Base-by-base conservation (phyloP, 2,329 filamentous ascomycete species). In the Calonectria pseudoturangicola region DNA sequence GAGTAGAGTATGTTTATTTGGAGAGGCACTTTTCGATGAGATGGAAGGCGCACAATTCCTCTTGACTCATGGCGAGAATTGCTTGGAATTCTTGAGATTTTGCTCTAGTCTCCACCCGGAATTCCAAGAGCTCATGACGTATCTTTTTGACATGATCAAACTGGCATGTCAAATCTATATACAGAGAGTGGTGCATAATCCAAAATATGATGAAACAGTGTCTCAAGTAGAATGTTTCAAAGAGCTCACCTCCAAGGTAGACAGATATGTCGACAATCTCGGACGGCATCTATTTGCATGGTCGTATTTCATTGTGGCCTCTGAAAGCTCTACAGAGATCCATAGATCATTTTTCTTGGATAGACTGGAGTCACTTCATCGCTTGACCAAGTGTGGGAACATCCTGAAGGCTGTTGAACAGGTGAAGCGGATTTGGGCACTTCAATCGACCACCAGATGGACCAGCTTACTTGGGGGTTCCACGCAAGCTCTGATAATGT, bases 281-380 rank as follows among this genome's bases (percentile, higher is more conserved):
- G 70, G 70, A 7, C 65, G 41, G 12, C 70, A 72, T 58, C 56
- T 72, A 1, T 58, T 72, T 27, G 66, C 65, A 25, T 72, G 70
- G 70, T 54, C 70, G 13, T 72, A 68, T 58, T 72, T 72, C 36
- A 66, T 72, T n/a, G 65, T 72, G 2, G 70, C 70, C 2, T 66
- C 70, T 2, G 70, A 72, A 33, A 72, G 70, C 21, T 68, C 70
- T 5, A 68, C 39, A 15, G 47, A 54, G 5, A 45, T 7, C 3
- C 70, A 72, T 7, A 2, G 70, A 12, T 28, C 47, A 1, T 72
- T 72, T 54, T 72, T 68, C 25, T 15, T 72, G 2, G 47, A 64
- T 1, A 15, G 41, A n/a, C 4, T 72, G 1, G 33, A 51, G n/a
- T 51, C 54, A 8, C 56, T 72, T 10, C 65, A 72, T 47, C 43